These are phyloP conservation scores for Pyrenula massariospora DNA, from an alignment of 495 filamentous ascomycete genomes.

Conservation along the genomic window DNA sequence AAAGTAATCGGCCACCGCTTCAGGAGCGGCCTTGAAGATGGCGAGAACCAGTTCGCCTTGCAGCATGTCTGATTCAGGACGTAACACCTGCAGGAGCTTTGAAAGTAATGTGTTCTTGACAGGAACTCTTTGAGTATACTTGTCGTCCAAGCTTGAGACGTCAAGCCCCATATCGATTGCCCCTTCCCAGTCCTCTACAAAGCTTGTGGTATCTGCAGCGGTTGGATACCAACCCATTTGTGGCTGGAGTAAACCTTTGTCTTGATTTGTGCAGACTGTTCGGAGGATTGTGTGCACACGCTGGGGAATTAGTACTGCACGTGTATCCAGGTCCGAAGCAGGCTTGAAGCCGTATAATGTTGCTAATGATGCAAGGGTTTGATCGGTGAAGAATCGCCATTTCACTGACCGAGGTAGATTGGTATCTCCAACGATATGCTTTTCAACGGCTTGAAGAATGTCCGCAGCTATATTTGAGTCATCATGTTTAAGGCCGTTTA, in stretches of 20 bases:
- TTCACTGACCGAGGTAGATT: slow-evolving; percentile 59
- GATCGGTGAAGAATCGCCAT: slow-evolving; percentile 56
- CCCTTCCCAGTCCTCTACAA: slow-evolving; percentile 26
- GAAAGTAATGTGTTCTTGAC: slow-evolving; percentile 65
- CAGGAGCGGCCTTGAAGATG: slow-evolving; percentile 72
- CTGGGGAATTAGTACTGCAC: slow-evolving; percentile 30
- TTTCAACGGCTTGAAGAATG: slow-evolving; percentile 51
- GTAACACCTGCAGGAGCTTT: slow-evolving; percentile 64
- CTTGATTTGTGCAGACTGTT: slow-evolving; percentile 57
- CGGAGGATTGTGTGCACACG: slow-evolving; percentile 61
- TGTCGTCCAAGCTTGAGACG: slow-evolving; percentile 50
- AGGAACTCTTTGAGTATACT: slow-evolving; percentile 50
- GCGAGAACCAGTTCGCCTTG: slow-evolving; percentile 71
- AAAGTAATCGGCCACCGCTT: slow-evolving; percentile 79
- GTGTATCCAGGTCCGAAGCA: slow-evolving; percentile 17
- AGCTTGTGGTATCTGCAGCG: slow-evolving; percentile 22
- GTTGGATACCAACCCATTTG: slow-evolving; percentile 65
- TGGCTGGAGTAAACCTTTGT: slow-evolving; percentile 55
- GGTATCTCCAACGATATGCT: slow-evolving; percentile 55
- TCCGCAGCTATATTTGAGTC: slow-evolving; percentile 57
- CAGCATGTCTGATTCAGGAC: slow-evolving; percentile 67
- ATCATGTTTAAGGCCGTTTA: slow-evolving; percentile 61
- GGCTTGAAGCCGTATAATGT: slow-evolving; percentile 46
- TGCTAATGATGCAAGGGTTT: slow-evolving; percentile 58
- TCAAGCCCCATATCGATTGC: slow-evolving; percentile 60